Conservation (phyloP, 345 rosid species). For the Passiflora organensis region DNA sequence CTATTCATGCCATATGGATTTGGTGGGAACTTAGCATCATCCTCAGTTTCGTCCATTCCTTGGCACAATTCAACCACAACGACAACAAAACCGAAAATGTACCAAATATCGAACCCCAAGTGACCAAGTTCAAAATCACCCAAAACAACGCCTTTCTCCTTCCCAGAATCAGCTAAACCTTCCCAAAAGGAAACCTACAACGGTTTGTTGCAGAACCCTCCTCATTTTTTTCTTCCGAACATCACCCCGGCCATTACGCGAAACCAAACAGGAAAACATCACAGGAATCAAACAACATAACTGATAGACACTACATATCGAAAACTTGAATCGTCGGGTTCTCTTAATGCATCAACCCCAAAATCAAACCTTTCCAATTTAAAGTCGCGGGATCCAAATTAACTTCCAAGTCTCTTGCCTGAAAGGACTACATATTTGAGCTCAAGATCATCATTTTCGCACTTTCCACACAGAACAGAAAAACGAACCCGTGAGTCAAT, state of each 20-base stretch:
- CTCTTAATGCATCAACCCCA: conserved; percentile 1
- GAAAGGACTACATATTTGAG: neutral
- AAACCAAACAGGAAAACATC: neutral
- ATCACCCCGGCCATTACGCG: neutral
- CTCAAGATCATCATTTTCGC: neutral
- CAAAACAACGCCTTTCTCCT: neutral
- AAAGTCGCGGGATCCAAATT: neutral
- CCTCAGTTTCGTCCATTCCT: conserved; percentile 73
- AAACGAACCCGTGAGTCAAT: neutral
- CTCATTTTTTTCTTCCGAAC: conserved; percentile 4
- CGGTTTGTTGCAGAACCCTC: neutral
- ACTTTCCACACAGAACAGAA: neutral
- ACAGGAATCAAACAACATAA: neutral
- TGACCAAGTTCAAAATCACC: no score
- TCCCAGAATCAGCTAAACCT: neutral
- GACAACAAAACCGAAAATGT: conserved; percentile 1
- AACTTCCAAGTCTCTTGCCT: neutral
- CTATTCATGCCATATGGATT: conserved; percentile 42
- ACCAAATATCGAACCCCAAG: no score
- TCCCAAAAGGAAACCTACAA: neutral
- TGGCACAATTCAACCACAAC: neutral
- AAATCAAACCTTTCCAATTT: conserved; percentile 1
- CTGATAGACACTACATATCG: neutral
- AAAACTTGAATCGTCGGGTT: no score
- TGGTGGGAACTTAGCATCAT: conserved; percentile 61